A percentile compares a stretch with the other conserved stretches of the same genome.
Evolutionary conservation across 2,329 filamentous ascomycete genomes (phyloP).

Genomic region (Diaporthe citriasiana): DNA sequence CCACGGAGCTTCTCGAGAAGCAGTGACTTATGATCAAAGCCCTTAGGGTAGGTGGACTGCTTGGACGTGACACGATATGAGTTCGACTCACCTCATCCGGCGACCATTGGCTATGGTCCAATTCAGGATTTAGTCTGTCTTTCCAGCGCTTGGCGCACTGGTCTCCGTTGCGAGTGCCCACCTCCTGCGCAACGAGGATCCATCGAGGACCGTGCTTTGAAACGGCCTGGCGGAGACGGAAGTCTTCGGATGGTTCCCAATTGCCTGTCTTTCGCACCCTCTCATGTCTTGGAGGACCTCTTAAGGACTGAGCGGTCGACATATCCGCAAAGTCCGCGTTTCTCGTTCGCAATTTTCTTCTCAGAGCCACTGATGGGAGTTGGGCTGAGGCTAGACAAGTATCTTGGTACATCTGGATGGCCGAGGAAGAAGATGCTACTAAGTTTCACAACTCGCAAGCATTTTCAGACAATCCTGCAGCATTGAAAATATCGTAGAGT

Average conservation of each 20-base stretch:
- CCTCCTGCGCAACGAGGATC: neutral
- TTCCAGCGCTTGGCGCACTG: neutral
- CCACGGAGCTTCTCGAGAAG: too few species aligned
- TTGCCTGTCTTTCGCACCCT: neutral
- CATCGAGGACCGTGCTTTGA: neutral
- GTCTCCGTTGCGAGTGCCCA: neutral
- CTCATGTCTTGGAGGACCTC: neutral
- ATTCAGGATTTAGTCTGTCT: neutral
- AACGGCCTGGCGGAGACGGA: neutral
- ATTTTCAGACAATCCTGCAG: neutral
- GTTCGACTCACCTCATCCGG: neutral
- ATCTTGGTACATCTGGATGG: neutral
- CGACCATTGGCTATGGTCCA: neutral
- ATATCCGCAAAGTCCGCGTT: neutral
- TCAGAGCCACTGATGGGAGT: neutral
- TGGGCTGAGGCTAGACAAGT: neutral
- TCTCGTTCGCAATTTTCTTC: neutral
- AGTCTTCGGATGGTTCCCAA: neutral
- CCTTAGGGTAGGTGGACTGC: too few species aligned
- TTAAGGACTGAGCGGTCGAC: neutral
- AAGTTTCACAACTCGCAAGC: neutral
- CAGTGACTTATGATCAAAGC: too few species aligned
- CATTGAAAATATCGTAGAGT: neutral
- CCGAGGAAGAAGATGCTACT: neutral
- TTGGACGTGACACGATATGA: neutral